phyloP scores from a whole-genome alignment of 768 basidiomycete genomes.

The Mycena filopes region DNA sequence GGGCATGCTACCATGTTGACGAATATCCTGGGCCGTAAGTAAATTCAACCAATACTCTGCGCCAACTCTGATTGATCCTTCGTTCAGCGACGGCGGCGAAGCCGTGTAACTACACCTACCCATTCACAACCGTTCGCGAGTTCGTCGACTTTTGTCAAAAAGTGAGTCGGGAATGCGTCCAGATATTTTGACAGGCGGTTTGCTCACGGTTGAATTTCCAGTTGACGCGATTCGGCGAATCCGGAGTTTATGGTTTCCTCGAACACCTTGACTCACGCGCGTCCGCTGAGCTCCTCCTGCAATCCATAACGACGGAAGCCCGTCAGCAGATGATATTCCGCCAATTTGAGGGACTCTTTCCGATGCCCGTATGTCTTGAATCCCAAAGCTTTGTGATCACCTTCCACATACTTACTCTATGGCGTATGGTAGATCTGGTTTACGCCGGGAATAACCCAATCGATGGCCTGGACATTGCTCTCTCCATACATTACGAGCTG shows the following conservation, averaged over 20 bases:
- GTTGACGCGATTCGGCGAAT: conserved; percentile 66
- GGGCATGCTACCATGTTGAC: conserved; percentile 67
- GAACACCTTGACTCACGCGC: conserved; percentile 68
- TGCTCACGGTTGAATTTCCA: conserved; percentile 10
- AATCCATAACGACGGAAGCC: conserved; percentile 70
- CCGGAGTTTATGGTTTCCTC: conserved; percentile 73
- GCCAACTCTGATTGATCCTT: background rate
- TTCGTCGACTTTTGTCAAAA: conserved; percentile 72
- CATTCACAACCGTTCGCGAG: conserved; percentile 65
- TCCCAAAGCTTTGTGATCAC: too few species aligned
- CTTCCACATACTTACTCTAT: too few species aligned
- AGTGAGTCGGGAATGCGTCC: conserved; percentile 35
- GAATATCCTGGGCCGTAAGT: conserved; percentile 58
- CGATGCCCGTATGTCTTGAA: conserved; percentile 56
- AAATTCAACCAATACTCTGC: background rate
- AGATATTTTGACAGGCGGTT: too few species aligned
- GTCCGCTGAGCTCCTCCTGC: conserved; percentile 60
- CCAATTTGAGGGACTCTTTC: conserved; percentile 70
- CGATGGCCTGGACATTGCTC: conserved; percentile 71
- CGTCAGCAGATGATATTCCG: conserved; percentile 75
- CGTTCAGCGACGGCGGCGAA: conserved; percentile 53
- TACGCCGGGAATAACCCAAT: conserved; percentile 66
- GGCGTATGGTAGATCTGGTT: conserved; percentile 55
- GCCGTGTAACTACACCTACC: conserved; percentile 67
- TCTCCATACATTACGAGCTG: conserved; percentile 63